Evolutionary conservation across 2,329 filamentous ascomycete species (phyloP), one percentile per base, ranked within the genome.

Genomic region (Talaromyces islandicus): DNA sequence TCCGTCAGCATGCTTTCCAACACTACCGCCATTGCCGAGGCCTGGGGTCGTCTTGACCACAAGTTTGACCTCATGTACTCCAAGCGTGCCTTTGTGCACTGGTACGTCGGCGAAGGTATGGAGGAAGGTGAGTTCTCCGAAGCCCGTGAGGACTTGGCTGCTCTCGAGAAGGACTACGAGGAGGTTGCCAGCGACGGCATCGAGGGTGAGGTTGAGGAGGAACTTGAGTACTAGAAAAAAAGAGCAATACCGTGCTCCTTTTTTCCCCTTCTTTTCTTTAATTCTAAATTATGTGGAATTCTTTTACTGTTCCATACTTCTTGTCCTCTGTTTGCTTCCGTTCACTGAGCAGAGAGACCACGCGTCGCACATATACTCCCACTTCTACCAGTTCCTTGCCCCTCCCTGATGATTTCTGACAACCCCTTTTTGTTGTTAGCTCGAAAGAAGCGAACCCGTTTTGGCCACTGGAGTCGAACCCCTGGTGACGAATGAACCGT

Each of bases 61-160:
- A 88, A 88, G 70, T 88, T 88, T 72, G 85, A 88, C 68, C 81
- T 88, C 63, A 88, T 88, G 85, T 88, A 88, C 75, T 82, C 81
- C 63, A 88, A 88, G 78, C 83, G 85, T 64, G 85, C 85, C 12
- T 88, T 88, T 69, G 85, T 88, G n/a, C 85, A 88, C 71, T 88
- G 85, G 85, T 88, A 88, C 67, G 90, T 94, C 58, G 90, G 90
- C 66, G 90, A 94, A 80, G 90, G 90, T 79, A 94, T 94, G 90
- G 90, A 94, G 80, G 90, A 94, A 76, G 90, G 90, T 69, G 90
- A 94, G 77, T 94, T 94, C 80, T 89, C 87, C 64, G 90, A 94
- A 78, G 90, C 90, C 63, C 88, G 90, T 68, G 90, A 94, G 80
- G 90, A 94, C 74, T 81, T 94, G 63, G 90, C 90, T 64, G 90